Conservation (phyloP, 164 flowering plant species). For the Chimonanthus salicifolius region DNA sequence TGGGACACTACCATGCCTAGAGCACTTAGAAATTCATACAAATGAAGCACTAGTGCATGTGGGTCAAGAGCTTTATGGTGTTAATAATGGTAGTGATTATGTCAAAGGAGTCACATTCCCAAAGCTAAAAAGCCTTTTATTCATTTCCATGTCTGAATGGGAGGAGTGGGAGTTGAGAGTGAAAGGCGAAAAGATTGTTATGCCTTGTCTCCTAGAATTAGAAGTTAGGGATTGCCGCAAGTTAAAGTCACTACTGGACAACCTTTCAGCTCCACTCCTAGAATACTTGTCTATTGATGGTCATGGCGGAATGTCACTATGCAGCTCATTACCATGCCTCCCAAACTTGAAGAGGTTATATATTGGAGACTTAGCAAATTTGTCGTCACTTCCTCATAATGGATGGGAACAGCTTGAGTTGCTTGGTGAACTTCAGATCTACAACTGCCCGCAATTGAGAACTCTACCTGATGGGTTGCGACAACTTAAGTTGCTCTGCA, state of each 20-base stretch:
- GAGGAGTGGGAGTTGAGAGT: slow-evolving; percentile 16
- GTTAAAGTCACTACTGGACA: background rate
- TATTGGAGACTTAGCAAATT: background rate
- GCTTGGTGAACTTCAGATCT: background rate
- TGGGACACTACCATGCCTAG: slow-evolving; percentile 6
- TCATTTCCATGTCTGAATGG: slow-evolving; percentile 3
- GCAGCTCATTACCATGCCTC: background rate
- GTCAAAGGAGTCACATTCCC: background rate
- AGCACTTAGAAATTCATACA: background rate
- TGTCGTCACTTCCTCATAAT: background rate
- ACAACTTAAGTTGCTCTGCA: background rate
- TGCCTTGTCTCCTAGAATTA: background rate
- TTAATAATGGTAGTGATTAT: no score
- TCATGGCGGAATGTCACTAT: background rate
- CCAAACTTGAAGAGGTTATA: background rate
- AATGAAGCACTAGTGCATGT: slow-evolving; percentile 9
- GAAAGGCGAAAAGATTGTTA: no score
- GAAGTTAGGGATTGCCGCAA: background rate
- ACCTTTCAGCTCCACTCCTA: background rate
- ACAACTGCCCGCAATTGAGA: background rate
- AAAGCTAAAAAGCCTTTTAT: background rate
- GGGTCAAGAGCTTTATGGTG: slow-evolving; percentile 2
- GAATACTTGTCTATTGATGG: background rate
- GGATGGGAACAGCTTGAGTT: background rate
- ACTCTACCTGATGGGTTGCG: background rate